phyloP scores from a whole-genome alignment of 2,329 filamentous ascomycete genomes.

The Talaromyces atroroseus region DNA sequence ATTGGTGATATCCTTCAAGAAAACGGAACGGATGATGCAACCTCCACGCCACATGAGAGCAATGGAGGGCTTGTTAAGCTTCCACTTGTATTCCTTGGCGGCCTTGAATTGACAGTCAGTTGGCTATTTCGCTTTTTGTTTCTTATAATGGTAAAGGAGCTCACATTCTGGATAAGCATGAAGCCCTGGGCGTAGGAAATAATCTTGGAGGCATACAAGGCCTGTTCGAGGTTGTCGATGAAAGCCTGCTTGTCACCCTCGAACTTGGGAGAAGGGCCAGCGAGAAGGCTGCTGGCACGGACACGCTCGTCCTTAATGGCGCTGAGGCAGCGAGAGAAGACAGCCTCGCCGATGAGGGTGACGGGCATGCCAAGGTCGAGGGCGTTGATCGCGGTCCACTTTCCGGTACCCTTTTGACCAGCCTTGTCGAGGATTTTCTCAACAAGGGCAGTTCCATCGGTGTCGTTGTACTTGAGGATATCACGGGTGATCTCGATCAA shows the following conservation, averaged over 20 bases:
- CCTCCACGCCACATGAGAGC: slow-evolving; percentile 99
- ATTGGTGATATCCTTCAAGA: slow-evolving; percentile 98
- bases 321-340: slow-evolving; percentile 90
- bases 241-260: slow-evolving; percentile 87
- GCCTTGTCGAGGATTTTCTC: slow-evolving; percentile 99
- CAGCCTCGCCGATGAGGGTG: slow-evolving; percentile 93
- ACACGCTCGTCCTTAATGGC: slow-evolving; percentile 89
- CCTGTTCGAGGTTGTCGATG: slow-evolving; percentile 96
- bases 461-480: slow-evolving; percentile 97
- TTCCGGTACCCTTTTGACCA: slow-evolving; percentile 98
- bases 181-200: slow-evolving; percentile 99
- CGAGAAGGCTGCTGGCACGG: slow-evolving; percentile 71
- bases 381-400: slow-evolving; percentile 99
- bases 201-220: slow-evolving; percentile 98
- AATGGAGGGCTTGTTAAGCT: slow-evolving; percentile 99
- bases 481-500: slow-evolving; percentile 98
- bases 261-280: slow-evolving; percentile 73
- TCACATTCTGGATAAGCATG: slow-evolving; percentile 98
- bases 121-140: slow-evolving; percentile 10
- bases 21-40: slow-evolving; percentile 99
- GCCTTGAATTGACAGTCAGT: slow-evolving; percentile 53
- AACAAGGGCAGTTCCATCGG: slow-evolving; percentile 81
- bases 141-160: slow-evolving; percentile 14
- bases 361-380: slow-evolving; percentile 98
- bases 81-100: slow-evolving; percentile 93